These are phyloP conservation scores for Teratosphaeria pseudoeucalypti DNA, from an alignment of 2,329 filamentous ascomycete genomes.

Conservation along the genomic window DNA sequence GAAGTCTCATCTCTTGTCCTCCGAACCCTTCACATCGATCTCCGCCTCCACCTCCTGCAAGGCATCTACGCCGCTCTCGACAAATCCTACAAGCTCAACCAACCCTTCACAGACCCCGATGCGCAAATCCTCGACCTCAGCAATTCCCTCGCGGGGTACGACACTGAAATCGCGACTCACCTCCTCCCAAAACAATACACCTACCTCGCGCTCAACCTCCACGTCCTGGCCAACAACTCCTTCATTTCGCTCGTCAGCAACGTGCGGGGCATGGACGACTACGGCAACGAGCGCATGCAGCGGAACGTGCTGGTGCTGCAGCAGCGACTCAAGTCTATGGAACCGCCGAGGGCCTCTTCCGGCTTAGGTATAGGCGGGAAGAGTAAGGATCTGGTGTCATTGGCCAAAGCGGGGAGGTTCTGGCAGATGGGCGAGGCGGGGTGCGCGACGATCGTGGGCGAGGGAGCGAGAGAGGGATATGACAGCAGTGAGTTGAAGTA, in stretches of 20 bases:
- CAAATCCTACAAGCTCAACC: slow-evolving; percentile 46
- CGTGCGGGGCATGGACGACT: slow-evolving; percentile 69
- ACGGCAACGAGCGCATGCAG: slow-evolving; percentile 78
- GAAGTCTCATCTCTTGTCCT: slow-evolving; percentile 70
- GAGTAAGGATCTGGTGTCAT: slow-evolving; percentile 36
- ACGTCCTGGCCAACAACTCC: slow-evolving; percentile 66
- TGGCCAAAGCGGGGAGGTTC: slow-evolving; percentile 55
- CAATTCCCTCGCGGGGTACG: slow-evolving; percentile 72
- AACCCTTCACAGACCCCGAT: slow-evolving; percentile 67
- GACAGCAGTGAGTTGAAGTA: slow-evolving; percentile 30
- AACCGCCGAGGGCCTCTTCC: slow-evolving; percentile 37
- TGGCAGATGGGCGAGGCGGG: slow-evolving; percentile 58
- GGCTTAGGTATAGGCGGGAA: not conserved
- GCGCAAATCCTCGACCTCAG: slow-evolving; percentile 75
- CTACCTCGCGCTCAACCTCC: slow-evolving; percentile 69
- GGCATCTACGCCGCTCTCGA: slow-evolving; percentile 53
- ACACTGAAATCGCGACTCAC: slow-evolving; percentile 66
- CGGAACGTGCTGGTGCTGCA: slow-evolving; percentile 91
- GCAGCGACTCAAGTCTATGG: slow-evolving; percentile 92
- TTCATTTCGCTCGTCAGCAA: slow-evolving; percentile 60
- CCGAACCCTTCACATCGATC: slow-evolving; percentile 77
- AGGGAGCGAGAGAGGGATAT: slow-evolving; percentile 22
- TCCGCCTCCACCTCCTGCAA: slow-evolving; percentile 74
- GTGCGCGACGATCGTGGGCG: slow-evolving; percentile 29
- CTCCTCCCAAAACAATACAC: slow-evolving; percentile 56